Conservation (phyloP, 2,329 filamentous ascomycete species). For the Botrytis medusae region DNA sequence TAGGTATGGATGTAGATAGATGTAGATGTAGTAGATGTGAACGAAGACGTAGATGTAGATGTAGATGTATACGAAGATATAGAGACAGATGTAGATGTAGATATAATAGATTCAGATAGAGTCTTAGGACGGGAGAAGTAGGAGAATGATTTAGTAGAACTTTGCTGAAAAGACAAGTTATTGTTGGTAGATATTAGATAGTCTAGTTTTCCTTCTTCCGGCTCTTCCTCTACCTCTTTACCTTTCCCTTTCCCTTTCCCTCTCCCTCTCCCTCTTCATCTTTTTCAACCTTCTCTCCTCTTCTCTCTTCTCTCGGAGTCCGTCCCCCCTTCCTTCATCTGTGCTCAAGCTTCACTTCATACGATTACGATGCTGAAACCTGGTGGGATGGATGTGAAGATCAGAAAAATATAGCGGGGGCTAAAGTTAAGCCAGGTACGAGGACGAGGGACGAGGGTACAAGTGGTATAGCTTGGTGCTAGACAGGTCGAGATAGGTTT, state of each 20-base stretch:
- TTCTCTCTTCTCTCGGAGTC: not conserved
- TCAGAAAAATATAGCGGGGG: not conserved
- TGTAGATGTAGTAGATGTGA: no score
- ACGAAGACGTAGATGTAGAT: no score
- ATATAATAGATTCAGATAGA: not conserved
- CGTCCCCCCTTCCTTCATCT: not conserved
- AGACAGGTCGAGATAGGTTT: not conserved
- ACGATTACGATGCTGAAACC: conserved; percentile 24
- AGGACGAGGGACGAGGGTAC: not conserved
- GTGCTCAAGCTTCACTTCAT: conserved; percentile 3
- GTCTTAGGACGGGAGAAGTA: not conserved
- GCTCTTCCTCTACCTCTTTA: not conserved
- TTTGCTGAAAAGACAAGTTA: not conserved
- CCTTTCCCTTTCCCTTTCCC: not conserved
- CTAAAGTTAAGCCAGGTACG: not conserved
- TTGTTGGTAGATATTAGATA: not conserved
- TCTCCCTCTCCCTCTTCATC: not conserved
- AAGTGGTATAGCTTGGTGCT: not conserved
- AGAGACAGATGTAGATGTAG: not conserved
- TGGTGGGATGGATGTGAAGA: conserved; percentile 14
- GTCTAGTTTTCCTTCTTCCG: not conserved
- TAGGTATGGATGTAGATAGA: no score
- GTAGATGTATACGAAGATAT: no score
- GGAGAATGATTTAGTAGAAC: not conserved
- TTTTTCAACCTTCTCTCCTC: not conserved